Base-by-base conservation (phyloP, 352 stramenopile species). In the Pythium brachiatum region DNA sequence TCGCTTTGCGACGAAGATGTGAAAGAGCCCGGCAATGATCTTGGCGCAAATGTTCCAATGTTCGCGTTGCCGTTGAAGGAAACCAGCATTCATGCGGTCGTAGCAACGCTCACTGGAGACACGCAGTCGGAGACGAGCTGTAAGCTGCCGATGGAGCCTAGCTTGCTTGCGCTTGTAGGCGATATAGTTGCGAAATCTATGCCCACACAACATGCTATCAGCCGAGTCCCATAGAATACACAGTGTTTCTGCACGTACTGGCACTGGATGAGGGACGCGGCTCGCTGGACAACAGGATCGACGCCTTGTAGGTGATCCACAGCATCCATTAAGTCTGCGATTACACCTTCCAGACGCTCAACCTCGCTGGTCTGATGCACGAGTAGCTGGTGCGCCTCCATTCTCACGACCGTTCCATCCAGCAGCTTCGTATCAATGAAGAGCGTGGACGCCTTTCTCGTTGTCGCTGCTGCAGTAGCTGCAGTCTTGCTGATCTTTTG, bases 41-140 rank as follows among this genome's bases (percentile, higher is more conserved):
- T 23, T 57, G 0, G 72, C 64, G 20, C 65, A 74, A 13, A 31
- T 36, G 1, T 69, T 27, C 62, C 68, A 74, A 6, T 60, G 21
- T 23, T 66, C 46, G 11, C 62, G 41, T 21, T 73, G 69, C 0
- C 72, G 62, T 26, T 47, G 51, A 16, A 60, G 47, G 15, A 70
- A 72, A 5, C 56, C 57, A 13, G 32, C 51, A 44, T 78, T 78
- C 67, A 87, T 82, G 18, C 78, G 73, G 4, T 74, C 60, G 29
- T 75, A 80, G 29, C 78, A 85, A 1, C 47, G 51, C 16, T 81
- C 75, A 8, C 68, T 71, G 2, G 75, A 83, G 11, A 68, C 38
- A 9, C 75, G 46, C 5, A 53, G 36, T 5, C 48, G 25, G 15
- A 79, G 64, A 44, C 60, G 53, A 6, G 48, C 54, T 12, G 60